Evolutionary conservation across 2,329 filamentous ascomycete species (phyloP), one percentile per base, ranked within the genome.

Genomic region (Cladorrhinum sp.): DNA sequence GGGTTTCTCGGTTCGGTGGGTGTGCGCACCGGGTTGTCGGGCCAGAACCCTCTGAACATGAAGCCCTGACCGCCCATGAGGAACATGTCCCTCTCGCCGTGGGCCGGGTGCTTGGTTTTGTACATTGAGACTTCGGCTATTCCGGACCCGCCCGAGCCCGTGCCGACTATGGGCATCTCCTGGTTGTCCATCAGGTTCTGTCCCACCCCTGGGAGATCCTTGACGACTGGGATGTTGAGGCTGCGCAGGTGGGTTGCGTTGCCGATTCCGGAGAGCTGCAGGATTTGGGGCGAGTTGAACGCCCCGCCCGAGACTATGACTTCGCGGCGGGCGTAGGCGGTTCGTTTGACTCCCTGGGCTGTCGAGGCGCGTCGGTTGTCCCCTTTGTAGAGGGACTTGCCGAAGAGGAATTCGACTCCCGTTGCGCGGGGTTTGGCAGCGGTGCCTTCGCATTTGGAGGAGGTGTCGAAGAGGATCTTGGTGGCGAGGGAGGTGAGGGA

Each of bases 21-120:
- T 53, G 68, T 69, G 10, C 69, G 69, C 10, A 65, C 65, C 30
- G 63, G 63, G 59, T 70, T 68, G 54, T 70, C 65, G 72, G 81
- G 82, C 75, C 80, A 85, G 73, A 84, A 83, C 18, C 81, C 80
- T 18, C 74, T 73, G 76, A 84, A 84, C 67, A 77, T 75, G 62
- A 79, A 78, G 2, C 68, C 68, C 18, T 81, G 81, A 0, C 79
- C 81, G 55, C 83, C 82, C 66, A 80, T 81, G 55, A 83, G 72
- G 69, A 83, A 80, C 59, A 82, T 69, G 66, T 85, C 82, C 55
- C 73, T 77, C 59, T 79, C 76, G 51, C 76, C 76, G 58, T 78
- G 71, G 2, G 68, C 68, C 14, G 72, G 67, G 66, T 73, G 69
- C 52, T 68, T 69, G 52, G 69, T 68, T 62, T 71, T 72, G 33